These are phyloP conservation scores for Zoysia japonica DNA, from an alignment of 176 grass and related monocot species.

Conservation along the genomic window DNA sequence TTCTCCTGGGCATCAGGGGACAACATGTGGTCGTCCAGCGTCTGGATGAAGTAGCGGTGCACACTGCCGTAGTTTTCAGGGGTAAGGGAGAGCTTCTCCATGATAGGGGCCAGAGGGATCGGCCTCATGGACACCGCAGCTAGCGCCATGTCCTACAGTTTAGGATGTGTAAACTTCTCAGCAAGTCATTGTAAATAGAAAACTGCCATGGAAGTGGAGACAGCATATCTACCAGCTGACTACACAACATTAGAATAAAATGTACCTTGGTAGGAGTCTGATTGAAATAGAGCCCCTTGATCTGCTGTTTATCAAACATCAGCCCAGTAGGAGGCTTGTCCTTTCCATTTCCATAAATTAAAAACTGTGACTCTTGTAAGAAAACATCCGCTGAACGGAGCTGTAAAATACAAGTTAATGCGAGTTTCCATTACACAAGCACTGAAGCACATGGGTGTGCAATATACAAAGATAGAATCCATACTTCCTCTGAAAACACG, in stretches of 20 bases:
- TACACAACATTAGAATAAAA: background rate
- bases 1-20: conserved; percentile 91
- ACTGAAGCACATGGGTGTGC: background rate
- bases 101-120: conserved; percentile 85
- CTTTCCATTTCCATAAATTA: conserved; percentile 82
- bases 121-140: conserved; percentile 76
- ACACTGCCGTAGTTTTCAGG: conserved; percentile 61
- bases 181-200: background rate
- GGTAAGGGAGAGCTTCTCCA: conserved; percentile 91
- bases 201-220: background rate
- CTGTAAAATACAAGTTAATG: conserved; percentile 40
- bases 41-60: conserved; percentile 82
- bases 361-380: conserved; percentile 85
- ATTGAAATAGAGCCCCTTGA: conserved; percentile 91
- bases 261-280: conserved; percentile 83
- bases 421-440: conserved; percentile 13
- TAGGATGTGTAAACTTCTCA: conserved; percentile 5
- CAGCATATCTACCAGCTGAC: background rate
- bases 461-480: conserved; percentile 8
- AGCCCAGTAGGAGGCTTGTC: conserved; percentile 88
- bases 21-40: conserved; percentile 76
- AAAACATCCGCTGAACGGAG: conserved; percentile 86
- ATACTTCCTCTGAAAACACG: conserved; percentile 76
- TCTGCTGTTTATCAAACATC: conserved; percentile 87
- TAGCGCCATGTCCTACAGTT: conserved; percentile 71